These are phyloP conservation scores for Talaromyces thailandensis DNA, from an alignment of 495 filamentous ascomycete genomes.

Conservation along the genomic window DNA sequence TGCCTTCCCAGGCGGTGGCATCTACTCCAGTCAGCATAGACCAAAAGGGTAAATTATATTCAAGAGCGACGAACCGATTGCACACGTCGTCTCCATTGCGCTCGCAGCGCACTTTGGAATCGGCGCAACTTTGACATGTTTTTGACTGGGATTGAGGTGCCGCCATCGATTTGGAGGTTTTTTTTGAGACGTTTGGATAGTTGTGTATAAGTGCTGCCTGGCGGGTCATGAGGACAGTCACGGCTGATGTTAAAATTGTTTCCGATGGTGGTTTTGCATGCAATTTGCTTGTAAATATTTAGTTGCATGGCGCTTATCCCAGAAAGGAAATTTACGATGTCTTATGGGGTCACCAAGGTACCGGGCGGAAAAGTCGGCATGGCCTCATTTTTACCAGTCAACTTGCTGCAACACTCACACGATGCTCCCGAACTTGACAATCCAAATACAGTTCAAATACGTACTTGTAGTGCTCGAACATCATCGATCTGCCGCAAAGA, in stretches of 20 bases:
- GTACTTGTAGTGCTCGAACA: too few species aligned
- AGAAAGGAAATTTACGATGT: not conserved
- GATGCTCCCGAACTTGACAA: too few species aligned
- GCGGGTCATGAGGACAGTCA: not conserved
- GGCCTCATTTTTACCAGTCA: too few species aligned
- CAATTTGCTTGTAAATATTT: not conserved
- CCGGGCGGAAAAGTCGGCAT: not conserved
- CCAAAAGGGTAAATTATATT: not conserved
- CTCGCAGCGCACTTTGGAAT: conserved; percentile 19
- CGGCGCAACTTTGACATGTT: conserved; percentile 18
- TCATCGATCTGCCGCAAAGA: too few species aligned
- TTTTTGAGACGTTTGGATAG: not conserved
- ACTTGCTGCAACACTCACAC: too few species aligned
- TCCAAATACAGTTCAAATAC: too few species aligned
- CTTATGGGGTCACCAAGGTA: not conserved
- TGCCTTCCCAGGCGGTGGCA: conserved; percentile 16
- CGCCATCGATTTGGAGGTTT: not conserved
- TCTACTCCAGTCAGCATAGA: conserved; percentile 6
- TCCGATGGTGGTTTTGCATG: not conserved
- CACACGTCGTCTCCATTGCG: conserved; percentile 11
- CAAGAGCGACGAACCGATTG: conserved; percentile 8
- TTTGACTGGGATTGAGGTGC: not conserved
- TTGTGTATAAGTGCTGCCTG: not conserved
- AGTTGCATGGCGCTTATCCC: not conserved
- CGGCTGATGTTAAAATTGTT: not conserved